Percentiles rank a stretch among this genome's conserved stretches.
These are phyloP conservation scores for Trametes sp. DNA, from an alignment of 1,284 basidiomycete species.

Conservation along the genomic window DNA sequence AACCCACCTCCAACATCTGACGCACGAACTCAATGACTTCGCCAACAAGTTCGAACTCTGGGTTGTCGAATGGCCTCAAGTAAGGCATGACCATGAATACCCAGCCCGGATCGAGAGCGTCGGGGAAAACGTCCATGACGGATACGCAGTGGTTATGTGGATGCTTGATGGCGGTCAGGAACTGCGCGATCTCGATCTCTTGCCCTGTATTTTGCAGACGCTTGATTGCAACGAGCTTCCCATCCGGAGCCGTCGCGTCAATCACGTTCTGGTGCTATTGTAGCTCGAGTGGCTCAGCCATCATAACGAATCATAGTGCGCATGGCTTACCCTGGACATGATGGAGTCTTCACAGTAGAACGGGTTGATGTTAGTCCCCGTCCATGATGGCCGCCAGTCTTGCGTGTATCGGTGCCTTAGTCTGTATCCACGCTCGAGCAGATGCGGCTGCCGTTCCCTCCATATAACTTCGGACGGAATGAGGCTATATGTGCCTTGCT, in stretches of 20 bases:
- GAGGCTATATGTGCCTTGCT: not conserved
- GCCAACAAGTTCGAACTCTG: slow-evolving; percentile 31
- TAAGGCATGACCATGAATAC: slow-evolving; percentile 39
- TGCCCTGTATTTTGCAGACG: slow-evolving; percentile 1
- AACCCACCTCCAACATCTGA: slow-evolving; percentile 39
- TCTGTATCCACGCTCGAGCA: not conserved
- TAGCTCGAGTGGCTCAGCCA: not conserved
- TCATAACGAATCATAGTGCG: not conserved
- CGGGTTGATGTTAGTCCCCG: not conserved
- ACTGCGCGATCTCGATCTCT: slow-evolving; percentile 24
- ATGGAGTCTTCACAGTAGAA: slow-evolving; percentile 10
- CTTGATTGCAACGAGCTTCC: slow-evolving; percentile 34
- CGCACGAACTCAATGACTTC: slow-evolving; percentile 39
- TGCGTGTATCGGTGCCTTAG: slow-evolving; percentile 7
- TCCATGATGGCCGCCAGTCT: slow-evolving; percentile 6
- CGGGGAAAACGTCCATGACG: slow-evolving; percentile 28
- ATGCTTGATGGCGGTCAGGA: slow-evolving; percentile 10
- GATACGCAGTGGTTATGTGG: slow-evolving; percentile 31
- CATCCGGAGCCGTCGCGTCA: slow-evolving; percentile 35
- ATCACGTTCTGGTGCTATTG: slow-evolving; percentile 23
- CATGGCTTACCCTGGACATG: slow-evolving; percentile 4
- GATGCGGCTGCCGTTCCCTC: not conserved
- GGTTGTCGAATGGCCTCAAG: slow-evolving; percentile 33
- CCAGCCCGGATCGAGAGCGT: slow-evolving; percentile 18
- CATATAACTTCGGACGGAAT: not conserved